A percentile compares a stretch with the other conserved stretches of the same genome.
Evolutionary conservation across 768 basidiomycete genomes (phyloP).

Genomic region (Naganishia friedmannii): DNA sequence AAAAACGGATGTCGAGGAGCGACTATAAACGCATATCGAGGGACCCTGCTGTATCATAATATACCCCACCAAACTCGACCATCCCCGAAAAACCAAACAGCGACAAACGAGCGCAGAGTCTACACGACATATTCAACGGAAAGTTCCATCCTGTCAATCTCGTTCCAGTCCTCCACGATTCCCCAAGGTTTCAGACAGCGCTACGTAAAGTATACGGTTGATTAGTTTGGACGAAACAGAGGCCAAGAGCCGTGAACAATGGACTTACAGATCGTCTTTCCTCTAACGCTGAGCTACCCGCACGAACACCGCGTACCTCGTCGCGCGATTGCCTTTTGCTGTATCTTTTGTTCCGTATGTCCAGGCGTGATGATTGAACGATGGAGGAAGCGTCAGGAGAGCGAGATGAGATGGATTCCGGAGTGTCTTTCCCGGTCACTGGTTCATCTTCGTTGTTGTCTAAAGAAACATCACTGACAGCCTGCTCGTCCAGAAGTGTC

Average conservation of each 20-base stretch:
- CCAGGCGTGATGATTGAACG: too few species aligned
- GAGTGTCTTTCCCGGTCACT: neutral
- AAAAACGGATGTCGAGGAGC: too few species aligned
- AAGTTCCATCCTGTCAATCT: constrained; percentile 15
- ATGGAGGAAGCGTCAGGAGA: neutral
- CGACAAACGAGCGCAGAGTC: neutral
- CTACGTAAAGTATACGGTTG: neutral
- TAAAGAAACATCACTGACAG: neutral
- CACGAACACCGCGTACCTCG: too few species aligned
- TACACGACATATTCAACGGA: constrained; percentile 15
- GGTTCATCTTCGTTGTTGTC: neutral
- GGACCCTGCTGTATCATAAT: too few species aligned
- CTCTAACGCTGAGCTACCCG: too few species aligned
- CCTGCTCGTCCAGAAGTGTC: neutral
- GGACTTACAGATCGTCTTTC: too few species aligned
- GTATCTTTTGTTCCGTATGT: too few species aligned
- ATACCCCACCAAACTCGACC: neutral
- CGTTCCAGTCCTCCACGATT: constrained; percentile 6
- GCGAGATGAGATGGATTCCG: neutral
- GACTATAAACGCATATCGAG: too few species aligned
- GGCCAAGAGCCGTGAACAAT: neutral
- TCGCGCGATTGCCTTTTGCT: too few species aligned
- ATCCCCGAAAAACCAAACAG: neutral
- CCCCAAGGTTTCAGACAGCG: constrained; percentile 3
- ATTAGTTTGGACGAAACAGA: neutral